These are phyloP conservation scores for Haematococcus sp. DNA, from an alignment of 139 green algal species.

Conservation along the genomic window DNA sequence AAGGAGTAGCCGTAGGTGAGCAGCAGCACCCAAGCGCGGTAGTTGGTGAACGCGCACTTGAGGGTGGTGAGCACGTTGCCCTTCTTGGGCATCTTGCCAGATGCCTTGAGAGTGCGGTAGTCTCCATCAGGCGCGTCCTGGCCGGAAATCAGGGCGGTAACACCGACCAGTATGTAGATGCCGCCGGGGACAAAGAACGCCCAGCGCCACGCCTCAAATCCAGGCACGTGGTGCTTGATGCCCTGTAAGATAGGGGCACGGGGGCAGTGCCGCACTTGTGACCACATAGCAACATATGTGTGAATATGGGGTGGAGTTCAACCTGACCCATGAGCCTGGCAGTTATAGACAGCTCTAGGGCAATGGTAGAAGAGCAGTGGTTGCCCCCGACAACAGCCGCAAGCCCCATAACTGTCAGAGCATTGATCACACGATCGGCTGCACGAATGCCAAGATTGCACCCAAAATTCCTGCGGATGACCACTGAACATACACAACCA, in stretches of 20 bases:
- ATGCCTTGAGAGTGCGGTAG: constrained; percentile 73
- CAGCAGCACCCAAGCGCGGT: constrained; percentile 63
- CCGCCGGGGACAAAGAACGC: constrained; percentile 75
- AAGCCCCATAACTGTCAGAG: no score
- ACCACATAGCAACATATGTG: no score
- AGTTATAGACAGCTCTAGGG: no score
- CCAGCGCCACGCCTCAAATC: constrained; percentile 52
- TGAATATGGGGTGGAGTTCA: no score
- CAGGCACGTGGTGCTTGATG: constrained; percentile 15
- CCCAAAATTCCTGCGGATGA: no score
- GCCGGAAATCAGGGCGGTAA: constrained; percentile 50
- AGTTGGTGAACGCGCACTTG: constrained; percentile 78
- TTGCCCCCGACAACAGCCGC: no score
- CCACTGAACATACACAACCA: no score
- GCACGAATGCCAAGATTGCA: no score
- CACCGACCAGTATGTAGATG: constrained; percentile 71
- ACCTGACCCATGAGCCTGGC: no score
- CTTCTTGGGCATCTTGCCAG: constrained; percentile 64
- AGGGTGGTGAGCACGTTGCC: constrained; percentile 55
- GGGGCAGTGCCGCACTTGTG: no score
- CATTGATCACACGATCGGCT: no score
- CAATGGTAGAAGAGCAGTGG: no score
- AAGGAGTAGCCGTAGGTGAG: constrained; percentile 81
- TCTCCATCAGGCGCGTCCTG: constrained; percentile 89
- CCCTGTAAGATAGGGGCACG: neutral